Conservation (phyloP, 768 basidiomycete species). For the Dendrothele bispora region DNA sequence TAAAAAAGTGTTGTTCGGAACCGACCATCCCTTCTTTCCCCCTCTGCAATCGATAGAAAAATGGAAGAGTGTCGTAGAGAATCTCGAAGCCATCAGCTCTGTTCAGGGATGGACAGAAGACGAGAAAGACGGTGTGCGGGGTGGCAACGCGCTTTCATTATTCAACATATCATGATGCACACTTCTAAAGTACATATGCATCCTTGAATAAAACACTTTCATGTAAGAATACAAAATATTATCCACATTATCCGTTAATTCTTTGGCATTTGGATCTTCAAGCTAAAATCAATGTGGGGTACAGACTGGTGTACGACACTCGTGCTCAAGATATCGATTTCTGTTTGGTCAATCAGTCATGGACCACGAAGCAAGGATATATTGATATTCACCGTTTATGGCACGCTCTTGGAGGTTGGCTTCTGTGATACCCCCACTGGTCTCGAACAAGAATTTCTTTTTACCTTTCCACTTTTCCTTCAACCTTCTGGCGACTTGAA, state of each 20-base stretch:
- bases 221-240: slow-evolving; percentile 1
- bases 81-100: slow-evolving; percentile 73
- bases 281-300: slow-evolving; percentile 93
- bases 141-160: slow-evolving; percentile 70
- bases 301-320: slow-evolving; percentile 90
- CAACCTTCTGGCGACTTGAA: slow-evolving; percentile 63
- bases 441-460: slow-evolving; percentile 87
- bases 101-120: slow-evolving; percentile 60
- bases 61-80: slow-evolving; percentile 87
- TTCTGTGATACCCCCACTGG: slow-evolving; percentile 94
- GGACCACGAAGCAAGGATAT: not conserved
- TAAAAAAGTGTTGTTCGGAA: slow-evolving; percentile 73
- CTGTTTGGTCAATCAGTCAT: slow-evolving; percentile 37
- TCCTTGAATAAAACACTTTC: too few species aligned
- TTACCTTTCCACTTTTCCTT: slow-evolving; percentile 80
- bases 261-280: slow-evolving; percentile 84
- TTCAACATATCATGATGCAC: slow-evolving; percentile 46
- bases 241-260: slow-evolving; percentile 9
- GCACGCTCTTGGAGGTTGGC: slow-evolving; percentile 77
- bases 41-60: slow-evolving; percentile 66
- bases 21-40: slow-evolving; percentile 91
- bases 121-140: slow-evolving; percentile 67
- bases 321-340: slow-evolving; percentile 93
- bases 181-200: too few species aligned
- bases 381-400: slow-evolving; percentile 64